These are phyloP conservation scores for Eucommia ulmoides DNA, from an alignment of 257 asterid genomes.

Conservation along the genomic window DNA sequence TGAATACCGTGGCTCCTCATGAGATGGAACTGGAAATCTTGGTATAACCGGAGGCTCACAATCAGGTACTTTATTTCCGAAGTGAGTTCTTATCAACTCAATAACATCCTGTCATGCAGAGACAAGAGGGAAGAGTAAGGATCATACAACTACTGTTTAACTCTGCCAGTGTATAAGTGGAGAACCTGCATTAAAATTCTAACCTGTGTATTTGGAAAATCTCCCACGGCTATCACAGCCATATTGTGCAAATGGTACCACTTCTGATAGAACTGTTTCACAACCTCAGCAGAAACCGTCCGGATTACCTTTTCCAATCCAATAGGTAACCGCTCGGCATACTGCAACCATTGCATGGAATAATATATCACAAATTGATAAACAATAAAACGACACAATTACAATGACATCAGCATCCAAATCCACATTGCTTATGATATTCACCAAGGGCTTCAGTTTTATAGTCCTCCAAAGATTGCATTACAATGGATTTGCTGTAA, in stretches of 20 bases:
- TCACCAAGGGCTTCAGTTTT: too few relatives aligned
- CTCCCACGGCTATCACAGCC: conserved; percentile 94
- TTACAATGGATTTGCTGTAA: too few relatives aligned
- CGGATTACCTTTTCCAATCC: conserved; percentile 87
- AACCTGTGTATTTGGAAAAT: conserved; percentile 87
- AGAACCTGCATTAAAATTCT: not conserved
- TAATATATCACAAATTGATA: too few relatives aligned
- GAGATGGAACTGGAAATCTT: conserved; percentile 66
- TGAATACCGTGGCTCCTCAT: conserved; percentile 75
- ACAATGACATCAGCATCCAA: too few relatives aligned
- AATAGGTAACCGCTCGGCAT: conserved; percentile 86
- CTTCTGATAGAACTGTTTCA: conserved; percentile 65
- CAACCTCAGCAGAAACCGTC: conserved; percentile 60
- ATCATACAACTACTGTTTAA: too few relatives aligned
- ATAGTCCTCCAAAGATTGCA: too few relatives aligned
- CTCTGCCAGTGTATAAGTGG: too few relatives aligned
- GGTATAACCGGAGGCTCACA: conserved; percentile 54
- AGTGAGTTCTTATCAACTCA: conserved; percentile 75
- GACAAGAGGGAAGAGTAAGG: conserved; percentile 6
- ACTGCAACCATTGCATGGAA: conserved; percentile 32
- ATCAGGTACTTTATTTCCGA: conserved; percentile 47
- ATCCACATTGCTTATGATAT: too few relatives aligned
- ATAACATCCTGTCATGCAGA: conserved; percentile 54
- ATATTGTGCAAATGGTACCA: conserved; percentile 87
- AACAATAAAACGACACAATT: too few relatives aligned